These are phyloP conservation scores for Fraxinus cuspidata DNA, from an alignment of 257 asterid genomes.

Conservation along the genomic window DNA sequence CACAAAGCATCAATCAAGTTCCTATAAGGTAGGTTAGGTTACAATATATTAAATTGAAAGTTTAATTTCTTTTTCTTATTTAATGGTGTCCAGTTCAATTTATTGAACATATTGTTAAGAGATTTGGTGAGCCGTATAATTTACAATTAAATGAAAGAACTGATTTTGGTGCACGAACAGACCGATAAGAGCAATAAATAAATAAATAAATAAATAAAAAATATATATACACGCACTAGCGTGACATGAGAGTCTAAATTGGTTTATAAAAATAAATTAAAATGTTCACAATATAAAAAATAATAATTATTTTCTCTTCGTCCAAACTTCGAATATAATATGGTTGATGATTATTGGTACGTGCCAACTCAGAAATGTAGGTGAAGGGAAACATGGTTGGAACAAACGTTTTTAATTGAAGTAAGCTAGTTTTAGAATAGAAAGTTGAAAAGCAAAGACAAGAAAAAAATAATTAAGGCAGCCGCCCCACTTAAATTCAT, in stretches of 20 bases:
- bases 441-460: conserved; percentile 4
- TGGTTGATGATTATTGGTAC: conserved; percentile 1
- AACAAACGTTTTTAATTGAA: conserved; percentile 10
- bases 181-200: background rate
- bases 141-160: too few species aligned
- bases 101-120: too few species aligned
- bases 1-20: conserved; percentile 19
- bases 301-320: background rate
- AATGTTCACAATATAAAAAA: background rate
- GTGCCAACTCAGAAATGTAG: conserved; percentile 31
- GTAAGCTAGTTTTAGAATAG: background rate
- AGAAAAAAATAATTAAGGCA: conserved; percentile 5
- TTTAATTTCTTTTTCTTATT: too few species aligned
- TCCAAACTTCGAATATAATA: conserved; percentile 16
- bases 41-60: background rate
- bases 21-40: background rate
- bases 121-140: too few species aligned
- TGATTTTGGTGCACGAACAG: too few species aligned
- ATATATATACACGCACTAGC: too few species aligned
- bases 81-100: too few species aligned
- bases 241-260: background rate
- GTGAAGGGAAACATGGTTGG: conserved; percentile 15
- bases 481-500: conserved; percentile 31
- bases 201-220: too few species aligned
- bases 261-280: background rate